Percentiles rank a stretch among this genome's conserved stretches.
phyloP scores from a whole-genome alignment of 2,329 filamentous ascomycete species.

The Lecanicillium sp. region DNA sequence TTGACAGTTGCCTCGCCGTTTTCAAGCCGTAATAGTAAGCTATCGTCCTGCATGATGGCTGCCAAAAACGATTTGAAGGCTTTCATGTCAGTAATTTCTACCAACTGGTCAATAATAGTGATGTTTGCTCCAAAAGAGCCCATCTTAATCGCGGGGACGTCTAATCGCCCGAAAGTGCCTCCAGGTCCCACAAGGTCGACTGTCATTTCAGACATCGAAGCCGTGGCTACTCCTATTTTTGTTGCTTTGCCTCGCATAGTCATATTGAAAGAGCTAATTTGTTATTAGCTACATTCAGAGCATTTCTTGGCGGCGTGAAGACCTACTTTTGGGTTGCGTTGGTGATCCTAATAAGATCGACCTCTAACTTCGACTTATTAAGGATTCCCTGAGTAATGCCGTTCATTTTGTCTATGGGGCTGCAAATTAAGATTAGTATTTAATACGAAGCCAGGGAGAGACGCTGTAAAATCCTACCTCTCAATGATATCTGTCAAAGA shows the following conservation, averaged over 20 bases:
- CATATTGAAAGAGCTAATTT: constrained; percentile 2
- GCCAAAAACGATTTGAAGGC: constrained; percentile 4
- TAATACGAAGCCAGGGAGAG: too few relatives aligned
- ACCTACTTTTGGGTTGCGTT: constrained; percentile 4
- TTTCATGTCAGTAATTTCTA: constrained; percentile 3
- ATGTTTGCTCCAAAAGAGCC: constrained; percentile 5
- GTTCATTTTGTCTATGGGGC: too few relatives aligned
- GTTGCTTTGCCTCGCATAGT: constrained; percentile 4
- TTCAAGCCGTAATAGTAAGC: constrained; percentile 1
- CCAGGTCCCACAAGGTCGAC: constrained; percentile 5
- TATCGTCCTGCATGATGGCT: constrained; percentile 3
- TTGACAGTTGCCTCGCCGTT: constrained; percentile 5
- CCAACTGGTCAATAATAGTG: constrained; percentile 1
- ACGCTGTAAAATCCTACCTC: too few relatives aligned
- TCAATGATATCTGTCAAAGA: too few relatives aligned
- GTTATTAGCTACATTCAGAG: background rate
- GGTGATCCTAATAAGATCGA: constrained; percentile 2
- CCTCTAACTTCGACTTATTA: constrained; percentile 4
- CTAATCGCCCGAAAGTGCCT: constrained; percentile 4
- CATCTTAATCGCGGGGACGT: constrained; percentile 7
- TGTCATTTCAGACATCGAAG: constrained; percentile 5
- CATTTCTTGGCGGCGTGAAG: background rate
- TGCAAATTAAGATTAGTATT: too few relatives aligned
- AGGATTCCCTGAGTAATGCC: constrained; percentile 2
- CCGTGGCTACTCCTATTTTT: constrained; percentile 4